Percentiles rank a stretch among this genome's conserved stretches.
These are phyloP conservation scores for Curvularia eragrostidis DNA, from an alignment of 2,329 filamentous ascomycete genomes.

Conservation along the genomic window DNA sequence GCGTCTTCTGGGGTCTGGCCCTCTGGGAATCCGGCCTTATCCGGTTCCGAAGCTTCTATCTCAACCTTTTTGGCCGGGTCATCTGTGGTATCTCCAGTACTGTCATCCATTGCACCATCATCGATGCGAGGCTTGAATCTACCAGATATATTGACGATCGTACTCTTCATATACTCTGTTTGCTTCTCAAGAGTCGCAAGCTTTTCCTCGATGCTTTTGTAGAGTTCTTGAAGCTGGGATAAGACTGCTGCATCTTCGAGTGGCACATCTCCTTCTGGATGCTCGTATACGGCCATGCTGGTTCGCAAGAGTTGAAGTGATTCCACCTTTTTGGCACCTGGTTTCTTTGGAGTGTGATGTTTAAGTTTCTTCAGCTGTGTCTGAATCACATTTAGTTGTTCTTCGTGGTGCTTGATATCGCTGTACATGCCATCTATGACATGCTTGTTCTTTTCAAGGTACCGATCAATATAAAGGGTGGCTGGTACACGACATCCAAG, in stretches of 20 bases:
- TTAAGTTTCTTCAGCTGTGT: slow-evolving; percentile 47
- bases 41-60: not conserved
- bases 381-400: slow-evolving; percentile 42
- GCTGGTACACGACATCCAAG: slow-evolving; percentile 60
- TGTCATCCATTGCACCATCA: slow-evolving; percentile 26
- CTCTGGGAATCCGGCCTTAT: slow-evolving; percentile 19
- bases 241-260: slow-evolving; percentile 32
- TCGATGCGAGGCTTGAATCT: slow-evolving; percentile 56
- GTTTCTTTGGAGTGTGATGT: slow-evolving; percentile 39
- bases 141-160: slow-evolving; percentile 54
- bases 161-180: slow-evolving; percentile 51
- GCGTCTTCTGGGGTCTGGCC: slow-evolving; percentile 31
- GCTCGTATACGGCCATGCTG: slow-evolving; percentile 46
- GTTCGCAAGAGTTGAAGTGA: slow-evolving; percentile 50
- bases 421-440: slow-evolving; percentile 57
- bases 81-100: not conserved
- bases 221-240: slow-evolving; percentile 37
- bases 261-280: slow-evolving; percentile 21
- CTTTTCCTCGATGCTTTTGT: slow-evolving; percentile 43
- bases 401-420: slow-evolving; percentile 45
- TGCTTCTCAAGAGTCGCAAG: slow-evolving; percentile 50
- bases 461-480: slow-evolving; percentile 65
- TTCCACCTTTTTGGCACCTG: slow-evolving; percentile 41
- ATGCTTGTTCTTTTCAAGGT: slow-evolving; percentile 60
- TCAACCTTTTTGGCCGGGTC: slow-evolving; percentile 37